Percentiles rank a stretch among this genome's conserved stretches.
Conservation (phyloP, 164 flowering plant genomes). For the Tetracentron sinense region DNA sequence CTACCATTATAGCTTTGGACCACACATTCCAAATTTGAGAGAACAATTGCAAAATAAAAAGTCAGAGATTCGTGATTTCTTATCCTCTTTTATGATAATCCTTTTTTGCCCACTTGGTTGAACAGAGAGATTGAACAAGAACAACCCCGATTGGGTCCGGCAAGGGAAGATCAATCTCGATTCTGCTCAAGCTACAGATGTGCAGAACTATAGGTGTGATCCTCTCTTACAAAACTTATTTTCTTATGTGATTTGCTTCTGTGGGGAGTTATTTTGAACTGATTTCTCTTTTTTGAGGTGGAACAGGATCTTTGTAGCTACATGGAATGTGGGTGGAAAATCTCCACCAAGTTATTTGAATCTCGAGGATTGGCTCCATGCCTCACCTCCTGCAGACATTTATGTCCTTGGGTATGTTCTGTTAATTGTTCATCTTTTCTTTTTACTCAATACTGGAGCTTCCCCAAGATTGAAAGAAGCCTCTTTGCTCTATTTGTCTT, state of each 20-base stretch:
- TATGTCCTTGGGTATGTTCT: slow-evolving; percentile 37
- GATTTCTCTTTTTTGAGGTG: background rate
- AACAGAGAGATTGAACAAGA: slow-evolving; percentile 53
- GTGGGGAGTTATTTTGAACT: background rate
- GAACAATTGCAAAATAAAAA: background rate
- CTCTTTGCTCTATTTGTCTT: background rate
- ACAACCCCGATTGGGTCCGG: slow-evolving; percentile 18
- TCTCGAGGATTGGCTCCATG: slow-evolving; percentile 39
- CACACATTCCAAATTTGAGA: background rate
- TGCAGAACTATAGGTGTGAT: slow-evolving; percentile 29
- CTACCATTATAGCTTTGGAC: slow-evolving; percentile 14
- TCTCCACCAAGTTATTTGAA: slow-evolving; percentile 35
- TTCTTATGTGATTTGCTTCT: background rate
- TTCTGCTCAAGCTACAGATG: slow-evolving; percentile 22
- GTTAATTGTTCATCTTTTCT: background rate
- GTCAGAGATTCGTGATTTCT: background rate
- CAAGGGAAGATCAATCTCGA: slow-evolving; percentile 26
- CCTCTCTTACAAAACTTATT: background rate
- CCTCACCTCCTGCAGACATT: slow-evolving; percentile 36
- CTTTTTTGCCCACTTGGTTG: slow-evolving; percentile 11
- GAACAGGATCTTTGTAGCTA: slow-evolving; percentile 34
- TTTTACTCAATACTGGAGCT: background rate
- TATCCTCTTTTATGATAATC: slow-evolving; percentile 1
- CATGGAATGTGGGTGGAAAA: slow-evolving; percentile 43
- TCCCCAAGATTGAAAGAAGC: slow-evolving; percentile 1